phyloP scores from a whole-genome alignment of 2,329 filamentous ascomycete genomes.

The Parascedosporium putredinis region DNA sequence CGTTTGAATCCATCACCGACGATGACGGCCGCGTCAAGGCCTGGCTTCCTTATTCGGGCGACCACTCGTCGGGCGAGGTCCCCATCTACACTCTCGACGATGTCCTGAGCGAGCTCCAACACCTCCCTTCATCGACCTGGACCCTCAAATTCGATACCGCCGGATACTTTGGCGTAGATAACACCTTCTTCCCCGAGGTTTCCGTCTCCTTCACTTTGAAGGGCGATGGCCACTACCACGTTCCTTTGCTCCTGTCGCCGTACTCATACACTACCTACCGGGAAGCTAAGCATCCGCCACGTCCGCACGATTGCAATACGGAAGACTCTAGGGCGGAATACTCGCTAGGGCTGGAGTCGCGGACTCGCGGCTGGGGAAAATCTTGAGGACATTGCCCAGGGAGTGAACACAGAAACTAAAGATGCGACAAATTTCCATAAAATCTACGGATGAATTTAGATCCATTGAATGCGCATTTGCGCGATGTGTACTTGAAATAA shows the following conservation, averaged over 20 bases:
- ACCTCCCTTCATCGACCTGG: conserved; percentile 44
- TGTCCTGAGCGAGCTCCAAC: conserved; percentile 33
- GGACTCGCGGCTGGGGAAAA: too few species aligned
- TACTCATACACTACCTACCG: conserved; percentile 77
- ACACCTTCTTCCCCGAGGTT: conserved; percentile 52
- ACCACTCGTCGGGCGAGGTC: conserved; percentile 41
- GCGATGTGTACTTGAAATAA: not conserved
- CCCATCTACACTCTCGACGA: conserved; percentile 48
- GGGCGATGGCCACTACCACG: conserved; percentile 62
- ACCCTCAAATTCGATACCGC: conserved; percentile 64
- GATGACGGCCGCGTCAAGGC: conserved; percentile 61
- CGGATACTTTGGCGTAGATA: conserved; percentile 55
- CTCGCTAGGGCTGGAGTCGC: too few species aligned
- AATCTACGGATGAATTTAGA: too few species aligned
- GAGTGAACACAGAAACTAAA: too few species aligned
- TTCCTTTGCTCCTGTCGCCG: conserved; percentile 65
- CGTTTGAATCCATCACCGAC: conserved; percentile 61
- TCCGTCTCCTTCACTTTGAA: conserved; percentile 42
- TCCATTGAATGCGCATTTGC: not conserved
- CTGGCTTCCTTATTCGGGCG: conserved; percentile 53
- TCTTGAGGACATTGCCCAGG: too few species aligned
- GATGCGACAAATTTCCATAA: too few species aligned
- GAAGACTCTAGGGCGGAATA: too few species aligned
- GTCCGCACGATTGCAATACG: too few species aligned
- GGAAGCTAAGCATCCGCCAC: conserved; percentile 46